These are phyloP conservation scores for Alternaria postmessia DNA, from an alignment of 2,329 filamentous ascomycete genomes.

Conservation along the genomic window DNA sequence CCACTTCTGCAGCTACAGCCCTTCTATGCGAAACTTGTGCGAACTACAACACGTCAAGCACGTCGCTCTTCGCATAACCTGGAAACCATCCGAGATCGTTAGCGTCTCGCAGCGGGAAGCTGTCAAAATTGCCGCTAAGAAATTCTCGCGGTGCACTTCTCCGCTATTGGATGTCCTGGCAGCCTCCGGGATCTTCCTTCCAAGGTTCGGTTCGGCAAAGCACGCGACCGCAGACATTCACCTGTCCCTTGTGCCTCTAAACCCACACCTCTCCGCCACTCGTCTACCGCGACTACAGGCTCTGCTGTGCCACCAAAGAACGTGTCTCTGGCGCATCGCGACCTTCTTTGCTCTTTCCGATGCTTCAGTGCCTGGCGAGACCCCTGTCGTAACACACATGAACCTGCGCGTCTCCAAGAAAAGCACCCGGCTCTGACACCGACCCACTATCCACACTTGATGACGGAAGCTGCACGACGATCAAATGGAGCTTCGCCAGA, in stretches of 20 bases:
- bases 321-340: slow-evolving; percentile 35
- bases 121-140: slow-evolving; percentile 19
- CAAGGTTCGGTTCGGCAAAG: slow-evolving; percentile 31
- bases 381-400: slow-evolving; percentile 36
- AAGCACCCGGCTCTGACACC: slow-evolving; percentile 40
- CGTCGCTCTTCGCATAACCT: slow-evolving; percentile 1
- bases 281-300: slow-evolving; percentile 23
- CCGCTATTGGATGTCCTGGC: slow-evolving; percentile 22
- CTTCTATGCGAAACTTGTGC: slow-evolving; percentile 16
- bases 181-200: slow-evolving; percentile 34
- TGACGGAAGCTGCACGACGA: slow-evolving; percentile 47
- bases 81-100: not conserved
- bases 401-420: slow-evolving; percentile 36
- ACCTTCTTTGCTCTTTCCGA: slow-evolving; percentile 30
- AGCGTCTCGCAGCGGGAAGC: slow-evolving; percentile 1
- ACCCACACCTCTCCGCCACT: slow-evolving; percentile 28
- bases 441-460: slow-evolving; percentile 45
- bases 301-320: slow-evolving; percentile 38
- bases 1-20: slow-evolving; percentile 19
- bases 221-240: slow-evolving; percentile 41
- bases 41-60: slow-evolving; percentile 22
- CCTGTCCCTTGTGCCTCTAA: slow-evolving; percentile 34
- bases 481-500: slow-evolving; percentile 49
- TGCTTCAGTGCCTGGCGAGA: slow-evolving; percentile 28
- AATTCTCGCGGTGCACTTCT: slow-evolving; percentile 25